Evolutionary conservation across 2,329 filamentous ascomycete genomes (phyloP).

Genomic region (Aspergillus pseudoviridinutans): DNA sequence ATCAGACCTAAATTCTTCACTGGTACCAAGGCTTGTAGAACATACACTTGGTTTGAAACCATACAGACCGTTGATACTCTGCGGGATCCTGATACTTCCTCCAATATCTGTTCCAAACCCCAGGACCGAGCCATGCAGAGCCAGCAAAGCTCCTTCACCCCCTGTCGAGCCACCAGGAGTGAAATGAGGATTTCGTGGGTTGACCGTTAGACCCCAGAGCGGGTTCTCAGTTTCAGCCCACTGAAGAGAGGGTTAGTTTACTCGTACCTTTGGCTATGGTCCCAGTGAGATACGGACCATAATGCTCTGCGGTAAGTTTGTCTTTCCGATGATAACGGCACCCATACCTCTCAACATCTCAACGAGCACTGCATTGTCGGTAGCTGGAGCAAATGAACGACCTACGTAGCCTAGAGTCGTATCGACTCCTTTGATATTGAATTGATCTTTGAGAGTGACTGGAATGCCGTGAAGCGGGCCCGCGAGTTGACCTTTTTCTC

Average conservation of each 20-base stretch:
- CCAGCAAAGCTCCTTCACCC: slow-evolving; percentile 42
- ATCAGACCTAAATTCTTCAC: slow-evolving; percentile 13
- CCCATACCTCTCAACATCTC: slow-evolving; percentile 48
- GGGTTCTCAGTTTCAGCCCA: slow-evolving; percentile 55
- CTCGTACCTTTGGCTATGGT: neutral
- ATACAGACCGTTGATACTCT: slow-evolving; percentile 47
- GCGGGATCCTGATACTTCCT: slow-evolving; percentile 49
- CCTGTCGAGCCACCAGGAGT: slow-evolving; percentile 49
- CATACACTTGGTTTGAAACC: slow-evolving; percentile 44
- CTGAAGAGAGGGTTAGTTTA: slow-evolving; percentile 22
- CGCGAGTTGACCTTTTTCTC: slow-evolving; percentile 37
- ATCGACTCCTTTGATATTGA: slow-evolving; percentile 56
- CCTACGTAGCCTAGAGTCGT: slow-evolving; percentile 58
- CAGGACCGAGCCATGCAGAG: slow-evolving; percentile 40
- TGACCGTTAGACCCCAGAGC: slow-evolving; percentile 49
- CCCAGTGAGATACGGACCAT: slow-evolving; percentile 37
- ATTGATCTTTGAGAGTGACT: slow-evolving; percentile 58
- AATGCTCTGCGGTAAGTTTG: slow-evolving; percentile 50
- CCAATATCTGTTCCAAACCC: slow-evolving; percentile 53
- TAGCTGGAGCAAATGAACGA: slow-evolving; percentile 47
- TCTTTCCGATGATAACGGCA: slow-evolving; percentile 52
- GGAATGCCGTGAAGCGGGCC: slow-evolving; percentile 54
- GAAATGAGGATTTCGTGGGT: slow-evolving; percentile 41
- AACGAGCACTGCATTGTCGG: slow-evolving; percentile 49
- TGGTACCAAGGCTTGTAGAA: slow-evolving; percentile 29